Percentiles rank a stretch among this genome's conserved stretches.
These are phyloP conservation scores for Elsinoe fawcettii DNA, from an alignment of 2,329 filamentous ascomycete genomes.

Conservation along the genomic window DNA sequence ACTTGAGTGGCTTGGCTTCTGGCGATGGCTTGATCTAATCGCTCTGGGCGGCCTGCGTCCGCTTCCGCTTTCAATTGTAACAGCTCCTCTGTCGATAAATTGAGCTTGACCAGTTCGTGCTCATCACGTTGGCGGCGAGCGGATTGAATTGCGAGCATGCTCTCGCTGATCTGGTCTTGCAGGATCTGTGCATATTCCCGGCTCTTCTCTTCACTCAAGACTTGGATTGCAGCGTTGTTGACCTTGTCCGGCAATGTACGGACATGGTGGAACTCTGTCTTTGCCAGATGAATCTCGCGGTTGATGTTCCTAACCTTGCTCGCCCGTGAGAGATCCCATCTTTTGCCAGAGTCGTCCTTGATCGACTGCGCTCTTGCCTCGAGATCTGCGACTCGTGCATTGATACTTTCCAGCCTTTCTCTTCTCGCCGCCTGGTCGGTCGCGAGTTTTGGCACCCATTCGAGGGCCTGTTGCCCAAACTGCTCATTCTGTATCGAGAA, in stretches of 20 bases:
- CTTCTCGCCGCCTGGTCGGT: slow-evolving; percentile 15
- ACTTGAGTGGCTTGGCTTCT: not conserved
- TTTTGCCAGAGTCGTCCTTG: slow-evolving; percentile 13
- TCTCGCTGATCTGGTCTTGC: not conserved
- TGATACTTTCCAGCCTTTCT: slow-evolving; percentile 17
- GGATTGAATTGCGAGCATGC: not conserved
- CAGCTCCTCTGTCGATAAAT: not conserved
- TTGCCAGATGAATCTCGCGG: not conserved
- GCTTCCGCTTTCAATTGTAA: not conserved
- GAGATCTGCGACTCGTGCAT: slow-evolving; percentile 4
- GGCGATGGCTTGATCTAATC: not conserved
- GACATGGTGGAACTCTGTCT: slow-evolving; percentile 10
- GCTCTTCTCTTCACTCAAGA: slow-evolving; percentile 7
- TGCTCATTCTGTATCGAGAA: slow-evolving; percentile 22
- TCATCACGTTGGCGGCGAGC: not conserved
- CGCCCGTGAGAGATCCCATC: slow-evolving; percentile 5
- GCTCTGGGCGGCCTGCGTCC: not conserved
- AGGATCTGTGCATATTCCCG: not conserved
- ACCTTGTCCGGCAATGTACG: not conserved
- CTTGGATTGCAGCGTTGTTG: not conserved
- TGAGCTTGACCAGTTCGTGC: not conserved
- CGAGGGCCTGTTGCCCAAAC: not conserved
- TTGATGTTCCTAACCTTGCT: slow-evolving; percentile 11
- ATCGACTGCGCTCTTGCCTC: not conserved
- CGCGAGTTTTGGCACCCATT: not conserved